Evolutionary conservation across 2,329 filamentous ascomycete genomes (phyloP).

Genomic region (Botrytis squamosa): DNA sequence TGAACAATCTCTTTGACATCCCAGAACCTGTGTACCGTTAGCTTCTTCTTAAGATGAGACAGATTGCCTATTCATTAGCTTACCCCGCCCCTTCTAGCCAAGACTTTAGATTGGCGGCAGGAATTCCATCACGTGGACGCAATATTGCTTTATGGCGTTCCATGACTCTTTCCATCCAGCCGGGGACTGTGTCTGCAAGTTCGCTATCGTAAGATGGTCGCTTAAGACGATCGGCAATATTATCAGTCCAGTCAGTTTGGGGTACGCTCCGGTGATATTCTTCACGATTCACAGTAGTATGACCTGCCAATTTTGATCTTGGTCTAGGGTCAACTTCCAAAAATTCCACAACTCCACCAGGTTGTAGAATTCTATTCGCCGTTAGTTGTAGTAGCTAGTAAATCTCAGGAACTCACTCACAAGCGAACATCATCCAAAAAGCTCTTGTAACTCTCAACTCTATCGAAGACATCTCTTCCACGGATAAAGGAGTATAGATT

Average conservation of each 20-base stretch:
- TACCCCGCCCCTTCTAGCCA: constrained; percentile 38
- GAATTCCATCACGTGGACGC: constrained; percentile 34
- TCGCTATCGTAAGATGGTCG: constrained; percentile 30
- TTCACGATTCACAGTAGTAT: background rate
- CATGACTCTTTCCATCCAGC: constrained; percentile 34
- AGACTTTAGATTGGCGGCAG: constrained; percentile 35
- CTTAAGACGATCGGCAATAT: constrained; percentile 33
- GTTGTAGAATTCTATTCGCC: constrained; percentile 30
- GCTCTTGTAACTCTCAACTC: constrained; percentile 34
- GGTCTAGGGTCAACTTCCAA: constrained; percentile 37
- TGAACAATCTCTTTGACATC: constrained; percentile 36
- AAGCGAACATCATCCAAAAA: constrained; percentile 37
- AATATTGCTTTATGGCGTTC: constrained; percentile 33
- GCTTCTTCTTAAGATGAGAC: background rate
- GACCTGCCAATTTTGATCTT: constrained; percentile 22
- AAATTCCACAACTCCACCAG: constrained; percentile 39
- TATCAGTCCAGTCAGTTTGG: constrained; percentile 33
- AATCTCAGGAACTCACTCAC: constrained; percentile 23
- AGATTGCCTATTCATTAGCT: constrained; percentile 13
- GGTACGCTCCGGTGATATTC: constrained; percentile 28
- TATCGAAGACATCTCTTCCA: constrained; percentile 36
- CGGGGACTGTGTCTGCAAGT: constrained; percentile 31
- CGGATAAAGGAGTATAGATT: constrained; percentile 36
- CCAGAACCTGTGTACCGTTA: constrained; percentile 33
- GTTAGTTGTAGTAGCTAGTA: constrained; percentile 12